phyloP scores from a whole-genome alignment of 768 basidiomycete species.

The Suillus weaverae region DNA sequence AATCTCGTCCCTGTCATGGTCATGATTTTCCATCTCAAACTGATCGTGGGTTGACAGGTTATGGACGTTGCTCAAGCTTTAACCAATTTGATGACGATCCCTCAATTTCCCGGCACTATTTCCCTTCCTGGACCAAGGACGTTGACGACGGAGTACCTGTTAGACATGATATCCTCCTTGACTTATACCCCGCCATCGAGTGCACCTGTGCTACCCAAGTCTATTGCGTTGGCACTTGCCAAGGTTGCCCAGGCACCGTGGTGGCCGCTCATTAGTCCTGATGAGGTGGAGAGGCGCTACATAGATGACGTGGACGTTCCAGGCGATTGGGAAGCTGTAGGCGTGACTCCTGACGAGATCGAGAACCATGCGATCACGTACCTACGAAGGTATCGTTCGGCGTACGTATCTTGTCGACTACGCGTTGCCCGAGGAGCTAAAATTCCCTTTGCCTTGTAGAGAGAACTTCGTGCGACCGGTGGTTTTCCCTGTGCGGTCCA shows the following conservation, averaged over 20 bases:
- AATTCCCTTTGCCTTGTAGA: conserved; percentile 32
- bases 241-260: conserved; percentile 64
- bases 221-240: conserved; percentile 62
- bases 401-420: conserved; percentile 56
- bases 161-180: conserved; percentile 75
- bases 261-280: conserved; percentile 92
- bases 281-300: conserved; percentile 87
- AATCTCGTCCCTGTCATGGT: conserved; percentile 28
- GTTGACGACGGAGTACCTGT: conserved; percentile 77
- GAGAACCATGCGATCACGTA: conserved; percentile 89
- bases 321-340: conserved; percentile 84
- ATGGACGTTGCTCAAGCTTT: conserved; percentile 93
- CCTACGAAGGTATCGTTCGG: conserved; percentile 83
- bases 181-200: conserved; percentile 74
- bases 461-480: conserved; percentile 71
- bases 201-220: conserved; percentile 76
- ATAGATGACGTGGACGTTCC: conserved; percentile 74
- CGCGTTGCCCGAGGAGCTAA: conserved; percentile 3
- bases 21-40: conserved; percentile 21
- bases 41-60: conserved; percentile 50
- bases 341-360: conserved; percentile 78
- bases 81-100: conserved; percentile 66
- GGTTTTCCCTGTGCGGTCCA: conserved; percentile 56
- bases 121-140: conserved; percentile 88
- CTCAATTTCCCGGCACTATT: conserved; percentile 65